Evolutionary conservation across 768 basidiomycete species (phyloP), one percentile per base, ranked within the genome.

Genomic region (Suillus weaverae): DNA sequence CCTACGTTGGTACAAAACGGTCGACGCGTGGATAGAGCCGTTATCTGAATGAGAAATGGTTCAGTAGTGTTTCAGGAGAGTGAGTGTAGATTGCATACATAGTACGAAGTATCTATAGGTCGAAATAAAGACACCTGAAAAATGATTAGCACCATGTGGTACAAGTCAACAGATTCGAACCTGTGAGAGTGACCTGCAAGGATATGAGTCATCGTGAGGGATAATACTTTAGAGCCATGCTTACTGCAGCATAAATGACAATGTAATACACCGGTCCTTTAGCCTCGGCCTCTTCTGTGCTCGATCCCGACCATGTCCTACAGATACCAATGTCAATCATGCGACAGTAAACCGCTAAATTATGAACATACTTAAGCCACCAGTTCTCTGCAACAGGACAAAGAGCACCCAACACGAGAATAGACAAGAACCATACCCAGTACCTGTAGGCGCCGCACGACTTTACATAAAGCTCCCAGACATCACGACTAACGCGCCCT

Each of bases 1-100:
- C 67, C 38, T 66, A 89, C 89, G 79, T 72, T 91, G 81, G 77
- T 97, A 94, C 16, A 96, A 81, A 20, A 89, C 85, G 3, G 81
- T 83, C 2, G 92, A 94, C 3, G 94, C 93, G 63, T 85, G 85
- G 66, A 97, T 89, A n/a, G 91, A 90, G 16, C 95, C 95, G 26
- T 77, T 79, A 74, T 95, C 87, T 81, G 71, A 50, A 70, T 46
- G 2, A 55, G 26, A 41, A 60, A 36, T 62, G 41, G 9, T 46
- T 71, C 18, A 72, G 55, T 48, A 61, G 22, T 33, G 5, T 30
- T 43, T 22, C 64, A 55, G 16, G 22, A 7, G 26, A 32, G 55
- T 8, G 30, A 13, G 54, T 60, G n/a, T n/a, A 33, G 6, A 50
- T 11, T 35, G 79, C 85, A 71, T 68, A 88, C 86, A 97, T 20